A percentile compares a stretch with the other conserved stretches of the same genome.
phyloP scores from a whole-genome alignment of 2,329 filamentous ascomycete genomes.

The Pseudocercospora pini-densiflorae region DNA sequence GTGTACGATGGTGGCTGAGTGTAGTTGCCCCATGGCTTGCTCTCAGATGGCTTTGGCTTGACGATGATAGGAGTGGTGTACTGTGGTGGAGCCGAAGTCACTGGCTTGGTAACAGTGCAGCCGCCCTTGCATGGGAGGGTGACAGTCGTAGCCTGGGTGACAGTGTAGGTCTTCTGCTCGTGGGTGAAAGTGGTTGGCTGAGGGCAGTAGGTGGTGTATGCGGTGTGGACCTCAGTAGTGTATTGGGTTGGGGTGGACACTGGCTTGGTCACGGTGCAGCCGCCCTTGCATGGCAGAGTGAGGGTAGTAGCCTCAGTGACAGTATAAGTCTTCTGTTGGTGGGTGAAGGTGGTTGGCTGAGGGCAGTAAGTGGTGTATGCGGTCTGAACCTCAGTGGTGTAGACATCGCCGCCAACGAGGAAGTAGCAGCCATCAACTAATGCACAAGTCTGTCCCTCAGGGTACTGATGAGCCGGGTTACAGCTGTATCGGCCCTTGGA shows the following conservation, averaged over 20 bases:
- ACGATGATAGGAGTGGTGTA: conserved; percentile 23
- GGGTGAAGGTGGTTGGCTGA: conserved; percentile 64
- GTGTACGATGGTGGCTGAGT: conserved; percentile 2
- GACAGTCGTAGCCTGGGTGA: conserved; percentile 52
- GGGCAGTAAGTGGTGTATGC: conserved; percentile 74
- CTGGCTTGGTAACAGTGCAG: conserved; percentile 11
- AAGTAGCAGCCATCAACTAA: conserved; percentile 22
- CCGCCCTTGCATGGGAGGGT: conserved; percentile 27
- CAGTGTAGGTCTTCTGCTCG: conserved; percentile 69
- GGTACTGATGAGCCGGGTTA: conserved; percentile 30
- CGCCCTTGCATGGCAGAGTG: conserved; percentile 27
- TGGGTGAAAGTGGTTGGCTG: conserved; percentile 66
- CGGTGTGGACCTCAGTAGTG: conserved; percentile 57
- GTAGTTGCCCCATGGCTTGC: background rate
- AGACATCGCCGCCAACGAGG: background rate
- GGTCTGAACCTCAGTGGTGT: conserved; percentile 56
- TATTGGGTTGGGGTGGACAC: conserved; percentile 18
- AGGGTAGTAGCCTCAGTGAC: conserved; percentile 54
- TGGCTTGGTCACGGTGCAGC: conserved; percentile 12
- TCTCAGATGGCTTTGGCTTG: conserved; percentile 1
- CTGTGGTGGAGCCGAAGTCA: conserved; percentile 17
- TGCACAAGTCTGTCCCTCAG: conserved; percentile 25
- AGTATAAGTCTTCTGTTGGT: conserved; percentile 67
- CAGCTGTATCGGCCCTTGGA: conserved; percentile 16
- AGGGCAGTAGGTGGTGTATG: conserved; percentile 73